These are phyloP conservation scores for Nicotiana rustica DNA, from an alignment of 305 asterid genomes.

Conservation along the genomic window DNA sequence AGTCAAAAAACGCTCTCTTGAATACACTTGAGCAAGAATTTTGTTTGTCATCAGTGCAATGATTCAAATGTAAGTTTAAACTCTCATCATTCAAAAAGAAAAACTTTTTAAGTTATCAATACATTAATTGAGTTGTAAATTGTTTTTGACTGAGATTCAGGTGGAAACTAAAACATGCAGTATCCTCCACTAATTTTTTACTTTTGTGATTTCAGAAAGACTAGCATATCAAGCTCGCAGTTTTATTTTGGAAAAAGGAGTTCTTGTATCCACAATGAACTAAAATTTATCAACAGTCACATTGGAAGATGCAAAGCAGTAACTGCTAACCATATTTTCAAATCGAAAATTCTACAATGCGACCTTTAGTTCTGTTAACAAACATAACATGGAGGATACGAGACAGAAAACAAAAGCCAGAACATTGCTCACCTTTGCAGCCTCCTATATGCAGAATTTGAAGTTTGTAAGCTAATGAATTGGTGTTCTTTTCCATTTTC, in stretches of 20 bases:
- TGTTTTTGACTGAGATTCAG: background rate
- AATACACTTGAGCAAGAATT: constrained; percentile 18
- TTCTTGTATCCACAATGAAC: constrained; percentile 5
- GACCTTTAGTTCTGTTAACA: constrained; percentile 18
- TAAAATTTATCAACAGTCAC: constrained; percentile 5
- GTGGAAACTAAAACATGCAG: constrained; percentile 23
- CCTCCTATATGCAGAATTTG: constrained; percentile 75
- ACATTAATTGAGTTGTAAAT: background rate
- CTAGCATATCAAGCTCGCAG: constrained; percentile 32
- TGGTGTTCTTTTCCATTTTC: constrained; percentile 42
- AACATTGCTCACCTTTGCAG: constrained; percentile 65
- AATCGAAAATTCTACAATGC: background rate
- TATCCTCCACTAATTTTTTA: background rate
- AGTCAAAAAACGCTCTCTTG: background rate
- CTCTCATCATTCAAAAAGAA: background rate
- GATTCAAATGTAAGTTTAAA: background rate
- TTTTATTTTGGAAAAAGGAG: constrained; percentile 11
- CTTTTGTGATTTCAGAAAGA: constrained; percentile 4
- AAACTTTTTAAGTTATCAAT: background rate
- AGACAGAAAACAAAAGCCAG: constrained; percentile 28
- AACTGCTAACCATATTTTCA: background rate
- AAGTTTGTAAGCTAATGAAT: constrained; percentile 56
- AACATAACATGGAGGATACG: background rate
- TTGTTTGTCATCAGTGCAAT: background rate
- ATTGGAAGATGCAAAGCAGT: background rate